phyloP scores from a whole-genome alignment of 73 alveolate genomes.

The Tetrahymena borealis region DNA sequence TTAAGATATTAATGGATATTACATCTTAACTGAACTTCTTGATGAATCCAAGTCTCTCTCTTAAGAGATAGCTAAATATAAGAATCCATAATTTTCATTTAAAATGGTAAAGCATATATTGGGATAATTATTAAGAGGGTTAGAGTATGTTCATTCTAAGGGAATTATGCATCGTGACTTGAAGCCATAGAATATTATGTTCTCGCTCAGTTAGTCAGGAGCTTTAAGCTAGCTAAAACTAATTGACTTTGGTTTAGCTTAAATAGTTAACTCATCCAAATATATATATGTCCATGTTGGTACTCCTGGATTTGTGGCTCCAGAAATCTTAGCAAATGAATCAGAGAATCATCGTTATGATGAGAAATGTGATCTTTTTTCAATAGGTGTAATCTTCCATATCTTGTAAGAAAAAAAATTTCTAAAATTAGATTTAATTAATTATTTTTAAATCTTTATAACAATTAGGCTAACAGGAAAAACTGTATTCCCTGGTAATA shows the following conservation, averaged over 20 bases:
- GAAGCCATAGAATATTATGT: slow-evolving; percentile 49
- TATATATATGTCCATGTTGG: slow-evolving; percentile 14
- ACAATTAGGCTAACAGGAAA: not conserved
- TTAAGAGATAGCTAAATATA: not conserved
- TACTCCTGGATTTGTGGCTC: slow-evolving; percentile 51
- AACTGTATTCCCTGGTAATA: not conserved
- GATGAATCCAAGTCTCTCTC: not conserved
- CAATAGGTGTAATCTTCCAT: slow-evolving; percentile 19
- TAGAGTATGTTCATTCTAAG: slow-evolving; percentile 23
- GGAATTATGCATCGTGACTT: slow-evolving; percentile 54
- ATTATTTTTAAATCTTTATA: not conserved
- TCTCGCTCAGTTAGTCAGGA: not conserved
- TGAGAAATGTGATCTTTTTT: slow-evolving; percentile 22
- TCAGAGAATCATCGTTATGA: slow-evolving; percentile 23
- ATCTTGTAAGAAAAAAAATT: not conserved
- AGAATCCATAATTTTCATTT: not conserved
- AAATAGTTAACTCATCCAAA: not conserved
- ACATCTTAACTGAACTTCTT: not conserved
- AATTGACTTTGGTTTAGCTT: not conserved
- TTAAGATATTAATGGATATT: not conserved
- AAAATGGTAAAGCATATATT: not conserved
- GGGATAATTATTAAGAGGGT: not conserved
- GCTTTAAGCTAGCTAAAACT: not conserved
- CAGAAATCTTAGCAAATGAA: slow-evolving; percentile 37
- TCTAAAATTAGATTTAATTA: not conserved